These are phyloP conservation scores for Boehmeria nivea DNA, from an alignment of 306 rosid genomes.

Conservation along the genomic window DNA sequence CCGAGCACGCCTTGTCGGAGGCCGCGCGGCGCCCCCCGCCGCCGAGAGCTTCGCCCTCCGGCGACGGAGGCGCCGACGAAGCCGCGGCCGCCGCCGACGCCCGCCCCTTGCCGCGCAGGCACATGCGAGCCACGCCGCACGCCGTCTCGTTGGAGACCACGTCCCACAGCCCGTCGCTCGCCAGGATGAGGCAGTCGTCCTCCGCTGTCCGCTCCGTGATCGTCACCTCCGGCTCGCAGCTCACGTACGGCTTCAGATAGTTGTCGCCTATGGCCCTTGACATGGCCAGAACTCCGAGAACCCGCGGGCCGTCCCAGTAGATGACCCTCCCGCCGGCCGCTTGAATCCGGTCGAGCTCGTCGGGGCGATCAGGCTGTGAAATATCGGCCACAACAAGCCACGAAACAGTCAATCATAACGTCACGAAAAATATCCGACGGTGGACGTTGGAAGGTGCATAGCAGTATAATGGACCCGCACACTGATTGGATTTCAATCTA, in stretches of 20 bases:
- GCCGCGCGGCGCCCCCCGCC: neutral
- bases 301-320: conserved; percentile 60
- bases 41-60: conserved; percentile 1
- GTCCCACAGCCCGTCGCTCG: conserved; percentile 67
- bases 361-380: conserved; percentile 67
- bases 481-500: too few relatives aligned
- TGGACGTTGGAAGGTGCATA: neutral
- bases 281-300: conserved; percentile 64
- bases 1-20: conserved; percentile 42
- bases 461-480: neutral
- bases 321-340: conserved; percentile 60
- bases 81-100: neutral
- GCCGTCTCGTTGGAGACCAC: conserved; percentile 56
- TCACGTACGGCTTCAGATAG: conserved; percentile 60
- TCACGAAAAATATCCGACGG: conserved; percentile 9
- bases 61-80: neutral
- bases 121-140: conserved; percentile 57
- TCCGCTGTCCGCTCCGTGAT: conserved; percentile 48
- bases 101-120: conserved; percentile 30
- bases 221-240: conserved; percentile 57
- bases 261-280: conserved; percentile 70
- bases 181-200: conserved; percentile 51
- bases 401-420: neutral
- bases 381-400: neutral
- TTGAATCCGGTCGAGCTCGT: conserved; percentile 49